Base-by-base conservation (phyloP, 1,139 yeast genomes). In the Debaryomyces psychrophilus region DNA sequence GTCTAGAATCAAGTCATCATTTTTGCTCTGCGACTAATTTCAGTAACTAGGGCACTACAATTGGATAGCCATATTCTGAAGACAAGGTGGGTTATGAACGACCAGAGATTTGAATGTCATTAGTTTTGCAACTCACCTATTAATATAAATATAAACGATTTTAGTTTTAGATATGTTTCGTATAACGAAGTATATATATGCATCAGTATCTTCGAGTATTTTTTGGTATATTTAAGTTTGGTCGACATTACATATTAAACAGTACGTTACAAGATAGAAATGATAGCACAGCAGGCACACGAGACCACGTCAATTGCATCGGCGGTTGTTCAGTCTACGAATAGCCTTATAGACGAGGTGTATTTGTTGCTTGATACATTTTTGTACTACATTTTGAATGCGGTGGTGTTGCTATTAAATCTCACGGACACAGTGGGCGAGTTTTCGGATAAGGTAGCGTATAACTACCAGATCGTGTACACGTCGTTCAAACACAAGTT, bases 401-500 rank as follows among this genome's bases (percentile, higher is more conserved):
- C 57, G 31, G 49, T 67, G 18, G 58, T 65, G 64, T 38, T 67
- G 39, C 51, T 62, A 37, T 50, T 66, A 49, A 53, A 56, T 26
- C 55, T 66, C 40, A 54, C 62, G 14, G 69, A 66, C 22, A 43
- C 61, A 41, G 44, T 65, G 5, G 51, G 55, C 11, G 68, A 65
- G 27, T 44, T 58, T 18, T 49, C 55, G n/a, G 57, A 62, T 34
- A 55, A 55, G 37, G 49, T 64, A 18, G 43, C 50, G 37, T 53
- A 60, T 46, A 64, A 59, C 50, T 56, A 62, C 44, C 53, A 58
- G 38, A 60, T 68, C 41, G 51, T 67, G 28, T 56, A 56, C 38
- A 50, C 62, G 12, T 59, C 68, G 26, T 56, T 67, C 48, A 60
- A 60, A 47, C 68, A 65, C 50, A 64, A 64, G 53, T 58, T 67